A percentile compares a stretch with the other conserved stretches of the same genome.
Conservation (phyloP, 2,329 filamentous ascomycete species). For the Penicillium sp. region DNA sequence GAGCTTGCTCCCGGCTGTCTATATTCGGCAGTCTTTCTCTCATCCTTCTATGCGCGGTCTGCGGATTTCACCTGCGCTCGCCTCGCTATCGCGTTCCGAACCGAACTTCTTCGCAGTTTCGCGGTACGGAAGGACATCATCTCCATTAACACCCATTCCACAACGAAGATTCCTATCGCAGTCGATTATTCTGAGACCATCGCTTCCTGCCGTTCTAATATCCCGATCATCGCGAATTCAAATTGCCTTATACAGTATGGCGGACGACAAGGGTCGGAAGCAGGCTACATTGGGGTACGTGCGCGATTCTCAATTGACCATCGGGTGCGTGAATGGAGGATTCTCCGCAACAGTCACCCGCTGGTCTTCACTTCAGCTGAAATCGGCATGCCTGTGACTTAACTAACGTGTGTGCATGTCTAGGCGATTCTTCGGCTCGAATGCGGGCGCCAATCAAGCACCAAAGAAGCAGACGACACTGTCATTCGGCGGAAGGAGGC, state of each 20-base stretch:
- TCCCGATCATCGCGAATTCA: background rate
- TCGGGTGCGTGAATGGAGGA: slow-evolving; percentile 60
- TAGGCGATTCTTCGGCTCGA: slow-evolving; percentile 83
- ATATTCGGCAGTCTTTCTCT: background rate
- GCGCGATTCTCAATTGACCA: slow-evolving; percentile 69
- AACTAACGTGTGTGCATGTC: background rate
- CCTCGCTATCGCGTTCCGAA: slow-evolving; percentile 20
- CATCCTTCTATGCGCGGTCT: slow-evolving; percentile 20
- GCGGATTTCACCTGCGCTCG: slow-evolving; percentile 16
- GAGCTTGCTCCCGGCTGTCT: background rate
- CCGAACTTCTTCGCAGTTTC: slow-evolving; percentile 1
- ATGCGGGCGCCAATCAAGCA: slow-evolving; percentile 56
- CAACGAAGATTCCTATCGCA: background rate
- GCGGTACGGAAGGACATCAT: background rate
- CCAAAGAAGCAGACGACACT: slow-evolving; percentile 76
- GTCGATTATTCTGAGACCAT: background rate
- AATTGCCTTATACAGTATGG: slow-evolving; percentile 21
- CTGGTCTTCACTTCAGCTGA: background rate
- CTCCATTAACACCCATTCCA: background rate
- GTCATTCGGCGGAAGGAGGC: slow-evolving; percentile 67
- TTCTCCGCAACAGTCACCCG: background rate
- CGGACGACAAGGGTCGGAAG: slow-evolving; percentile 50
- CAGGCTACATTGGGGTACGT: slow-evolving; percentile 91
- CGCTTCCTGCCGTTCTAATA: background rate
- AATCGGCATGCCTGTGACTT: background rate